Evolutionary conservation across 176 grass and related monocot species (phyloP).

Genomic region (Metroxylon sagu): DNA sequence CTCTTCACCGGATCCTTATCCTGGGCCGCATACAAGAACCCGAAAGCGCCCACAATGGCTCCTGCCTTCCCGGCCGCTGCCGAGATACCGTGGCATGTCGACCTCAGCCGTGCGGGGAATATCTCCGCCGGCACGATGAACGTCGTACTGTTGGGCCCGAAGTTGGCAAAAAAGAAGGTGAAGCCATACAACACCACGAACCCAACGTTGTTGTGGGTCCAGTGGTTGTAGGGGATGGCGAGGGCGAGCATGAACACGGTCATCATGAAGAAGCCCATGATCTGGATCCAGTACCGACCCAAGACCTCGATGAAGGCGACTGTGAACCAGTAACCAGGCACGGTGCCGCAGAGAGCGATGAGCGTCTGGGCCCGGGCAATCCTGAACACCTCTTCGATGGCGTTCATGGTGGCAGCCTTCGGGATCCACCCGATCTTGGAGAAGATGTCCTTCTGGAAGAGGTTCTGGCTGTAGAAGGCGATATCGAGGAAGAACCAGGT

Average conservation of each 20-base stretch:
- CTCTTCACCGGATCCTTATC: conserved; percentile 4
- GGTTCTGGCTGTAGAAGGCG: no score
- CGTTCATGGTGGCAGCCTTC: no score
- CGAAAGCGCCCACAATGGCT: conserved; percentile 64
- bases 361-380: no score
- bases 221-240: conserved; percentile 40
- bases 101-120: conserved; percentile 61
- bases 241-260: not conserved
- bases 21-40: conserved; percentile 62
- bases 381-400: no score
- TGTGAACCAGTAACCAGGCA: conserved; percentile 28
- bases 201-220: conserved; percentile 4
- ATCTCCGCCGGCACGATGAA: conserved; percentile 82
- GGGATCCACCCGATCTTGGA: no score
- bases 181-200: conserved; percentile 47
- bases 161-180: conserved; percentile 89
- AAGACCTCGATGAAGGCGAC: not conserved
- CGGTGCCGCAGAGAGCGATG: no score
- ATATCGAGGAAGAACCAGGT: no score
- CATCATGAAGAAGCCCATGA: no score
- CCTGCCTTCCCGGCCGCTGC: conserved; percentile 63
- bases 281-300: no score
- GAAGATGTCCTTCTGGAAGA: no score
- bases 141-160: conserved; percentile 66
- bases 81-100: conserved; percentile 72